Percentiles rank a stretch among this genome's conserved stretches.
phyloP scores from a whole-genome alignment of 768 basidiomycete genomes.

The Tulasnella sp. region DNA sequence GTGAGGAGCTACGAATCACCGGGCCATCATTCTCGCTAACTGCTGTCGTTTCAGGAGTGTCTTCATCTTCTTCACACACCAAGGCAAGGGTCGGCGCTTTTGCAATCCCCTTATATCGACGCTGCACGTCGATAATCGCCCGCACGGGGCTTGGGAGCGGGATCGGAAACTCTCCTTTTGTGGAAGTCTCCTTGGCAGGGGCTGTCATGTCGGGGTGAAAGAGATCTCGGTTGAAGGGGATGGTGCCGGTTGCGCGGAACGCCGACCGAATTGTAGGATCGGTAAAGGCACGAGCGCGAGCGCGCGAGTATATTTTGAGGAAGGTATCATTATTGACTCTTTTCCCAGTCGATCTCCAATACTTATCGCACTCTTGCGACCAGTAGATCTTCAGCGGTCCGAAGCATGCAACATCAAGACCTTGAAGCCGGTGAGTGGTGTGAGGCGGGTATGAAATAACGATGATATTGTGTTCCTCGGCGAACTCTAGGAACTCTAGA shows the following conservation, averaged over 20 bases:
- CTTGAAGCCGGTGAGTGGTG: constrained; percentile 40
- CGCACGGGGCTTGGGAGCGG: neutral
- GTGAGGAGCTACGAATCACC: neutral
- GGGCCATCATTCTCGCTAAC: neutral
- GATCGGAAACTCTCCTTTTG: neutral
- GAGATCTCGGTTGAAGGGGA: neutral
- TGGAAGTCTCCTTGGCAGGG: neutral
- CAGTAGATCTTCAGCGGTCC: constrained; percentile 38
- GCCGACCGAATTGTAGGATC: neutral
- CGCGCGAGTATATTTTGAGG: constrained; percentile 37
- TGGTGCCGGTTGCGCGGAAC: neutral
- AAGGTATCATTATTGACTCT: constrained; percentile 43
- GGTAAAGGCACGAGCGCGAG: neutral
- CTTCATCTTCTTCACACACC: neutral
- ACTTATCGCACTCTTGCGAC: constrained; percentile 36
- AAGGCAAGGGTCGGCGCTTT: neutral
- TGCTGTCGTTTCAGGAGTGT: neutral
- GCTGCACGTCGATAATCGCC: neutral
- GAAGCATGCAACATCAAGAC: constrained; percentile 30
- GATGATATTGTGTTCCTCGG: constrained; percentile 39
- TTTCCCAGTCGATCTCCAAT: constrained; percentile 34
- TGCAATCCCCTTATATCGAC: neutral
- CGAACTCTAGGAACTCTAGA: constrained; percentile 39
- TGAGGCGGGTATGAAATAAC: constrained; percentile 50
- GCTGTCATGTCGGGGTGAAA: neutral